phyloP scores from a whole-genome alignment of 2,329 filamentous ascomycete genomes.

The Fusarium pseudonygamai region DNA sequence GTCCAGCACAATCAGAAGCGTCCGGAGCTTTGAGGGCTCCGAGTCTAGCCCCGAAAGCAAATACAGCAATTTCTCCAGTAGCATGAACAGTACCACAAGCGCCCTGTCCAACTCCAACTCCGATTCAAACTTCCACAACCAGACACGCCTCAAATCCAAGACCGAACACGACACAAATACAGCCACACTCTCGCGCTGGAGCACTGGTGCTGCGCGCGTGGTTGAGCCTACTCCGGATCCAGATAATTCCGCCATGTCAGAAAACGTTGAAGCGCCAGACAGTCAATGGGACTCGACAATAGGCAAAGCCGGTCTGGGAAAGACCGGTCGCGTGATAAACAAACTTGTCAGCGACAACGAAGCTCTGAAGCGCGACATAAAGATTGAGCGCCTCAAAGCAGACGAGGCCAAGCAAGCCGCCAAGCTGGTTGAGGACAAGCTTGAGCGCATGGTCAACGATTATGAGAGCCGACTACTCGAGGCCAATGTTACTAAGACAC shows the following conservation, averaged over 20 bases:
- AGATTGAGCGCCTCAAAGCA: slow-evolving; percentile 70
- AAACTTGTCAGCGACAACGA: slow-evolving; percentile 84
- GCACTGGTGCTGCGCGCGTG: slow-evolving; percentile 44
- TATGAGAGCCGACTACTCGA: slow-evolving; percentile 76
- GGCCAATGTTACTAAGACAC: slow-evolving; percentile 74
- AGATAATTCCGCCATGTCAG: slow-evolving; percentile 42
- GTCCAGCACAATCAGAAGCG: slow-evolving; percentile 63
- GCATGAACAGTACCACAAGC: slow-evolving; percentile 64
- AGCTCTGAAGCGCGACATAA: slow-evolving; percentile 76
- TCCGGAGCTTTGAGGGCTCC: slow-evolving; percentile 63
- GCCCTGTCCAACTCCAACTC: slow-evolving; percentile 54
- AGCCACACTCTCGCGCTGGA: slow-evolving; percentile 47
- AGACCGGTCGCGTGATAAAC: slow-evolving; percentile 83
- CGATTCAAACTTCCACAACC: slow-evolving; percentile 48
- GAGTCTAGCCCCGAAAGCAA: slow-evolving; percentile 58
- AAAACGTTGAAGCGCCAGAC: slow-evolving; percentile 48
- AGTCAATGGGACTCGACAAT: slow-evolving; percentile 72
- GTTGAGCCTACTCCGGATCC: slow-evolving; percentile 44
- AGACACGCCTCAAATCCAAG: slow-evolving; percentile 48
- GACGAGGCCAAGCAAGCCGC: slow-evolving; percentile 77
- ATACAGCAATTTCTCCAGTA: slow-evolving; percentile 65
- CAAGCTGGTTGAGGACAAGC: slow-evolving; percentile 74
- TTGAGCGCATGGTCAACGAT: slow-evolving; percentile 73
- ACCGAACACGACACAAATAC: slow-evolving; percentile 47
- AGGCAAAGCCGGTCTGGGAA: slow-evolving; percentile 75